A percentile compares a stretch with the other conserved stretches of the same genome.
These are phyloP conservation scores for Tilletia walkeri DNA, from an alignment of 1,284 basidiomycete species.

Conservation along the genomic window DNA sequence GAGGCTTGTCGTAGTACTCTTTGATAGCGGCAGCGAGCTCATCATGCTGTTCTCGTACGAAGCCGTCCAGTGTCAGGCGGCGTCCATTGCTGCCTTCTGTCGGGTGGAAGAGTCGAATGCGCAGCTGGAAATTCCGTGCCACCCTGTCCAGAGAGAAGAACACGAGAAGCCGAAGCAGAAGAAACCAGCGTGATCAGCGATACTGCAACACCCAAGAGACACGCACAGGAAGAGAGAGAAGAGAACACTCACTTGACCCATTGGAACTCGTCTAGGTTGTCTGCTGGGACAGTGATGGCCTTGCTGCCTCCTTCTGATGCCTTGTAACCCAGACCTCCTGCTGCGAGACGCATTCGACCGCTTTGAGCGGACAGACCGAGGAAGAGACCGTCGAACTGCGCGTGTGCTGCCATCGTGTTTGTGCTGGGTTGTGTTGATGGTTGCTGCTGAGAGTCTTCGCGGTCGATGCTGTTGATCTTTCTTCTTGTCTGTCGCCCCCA, in stretches of 20 bases:
- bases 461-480: too few species aligned
- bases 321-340: constrained; percentile 52
- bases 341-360: constrained; percentile 64
- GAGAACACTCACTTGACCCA: constrained; percentile 34
- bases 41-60: constrained; percentile 72
- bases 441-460: too few species aligned
- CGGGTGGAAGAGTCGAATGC: constrained; percentile 68
- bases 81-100: constrained; percentile 62
- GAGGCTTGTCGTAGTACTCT: constrained; percentile 73
- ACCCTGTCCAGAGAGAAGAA: constrained; percentile 61
- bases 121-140: constrained; percentile 84
- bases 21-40: constrained; percentile 52
- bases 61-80: constrained; percentile 85
- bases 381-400: constrained; percentile 77
- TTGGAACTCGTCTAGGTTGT: constrained; percentile 43
- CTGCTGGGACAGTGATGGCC: constrained; percentile 48
- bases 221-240: neutral
- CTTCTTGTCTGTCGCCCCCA: too few species aligned
- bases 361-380: constrained; percentile 70
- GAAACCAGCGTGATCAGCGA: neutral
- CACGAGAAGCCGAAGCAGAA: neutral
- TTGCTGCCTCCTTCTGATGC: constrained; percentile 26
- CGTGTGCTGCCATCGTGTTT: constrained; percentile 16
- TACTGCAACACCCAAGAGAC: neutral
- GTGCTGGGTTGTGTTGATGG: too few species aligned